These are phyloP conservation scores for Lotmaria passim DNA, from an alignment of 208 protist genomes.

Conservation along the genomic window DNA sequence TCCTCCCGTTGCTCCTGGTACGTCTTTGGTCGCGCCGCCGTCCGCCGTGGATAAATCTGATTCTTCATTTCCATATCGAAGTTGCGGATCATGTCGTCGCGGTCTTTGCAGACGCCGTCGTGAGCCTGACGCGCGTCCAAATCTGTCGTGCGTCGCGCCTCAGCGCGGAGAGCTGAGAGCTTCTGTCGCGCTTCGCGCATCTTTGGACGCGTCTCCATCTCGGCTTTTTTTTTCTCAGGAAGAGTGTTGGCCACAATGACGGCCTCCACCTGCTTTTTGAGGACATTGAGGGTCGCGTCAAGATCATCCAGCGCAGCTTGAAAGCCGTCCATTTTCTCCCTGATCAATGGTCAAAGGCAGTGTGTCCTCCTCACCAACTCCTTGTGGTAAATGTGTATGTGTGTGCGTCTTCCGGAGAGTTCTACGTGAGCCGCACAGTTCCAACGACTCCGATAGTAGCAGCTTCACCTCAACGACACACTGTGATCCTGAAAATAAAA, in stretches of 20 bases:
- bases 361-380: no score
- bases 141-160: slow-evolving; percentile 70
- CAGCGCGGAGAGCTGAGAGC: slow-evolving; percentile 63
- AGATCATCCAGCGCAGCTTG: slow-evolving; percentile 49
- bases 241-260: slow-evolving; percentile 57
- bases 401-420: not conserved
- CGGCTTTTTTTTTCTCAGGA: slow-evolving; percentile 71
- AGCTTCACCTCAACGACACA: no score
- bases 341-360: not conserved
- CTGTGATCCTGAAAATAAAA: no score
- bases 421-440: no score
- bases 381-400: no score
- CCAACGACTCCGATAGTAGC: no score
- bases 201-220: slow-evolving; percentile 61
- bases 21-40: slow-evolving; percentile 38
- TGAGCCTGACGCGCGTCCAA: slow-evolving; percentile 48
- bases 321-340: slow-evolving; percentile 46
- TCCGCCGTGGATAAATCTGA: slow-evolving; percentile 60
- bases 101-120: slow-evolving; percentile 59
- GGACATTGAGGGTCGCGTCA: slow-evolving; percentile 40
- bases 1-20: slow-evolving; percentile 65
- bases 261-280: slow-evolving; percentile 51
- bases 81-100: slow-evolving; percentile 63
- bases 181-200: slow-evolving; percentile 75
- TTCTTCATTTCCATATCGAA: slow-evolving; percentile 72